These are phyloP conservation scores for Sungouiella thailandica DNA, from an alignment of 805 yeast genomes.

Conservation along the genomic window DNA sequence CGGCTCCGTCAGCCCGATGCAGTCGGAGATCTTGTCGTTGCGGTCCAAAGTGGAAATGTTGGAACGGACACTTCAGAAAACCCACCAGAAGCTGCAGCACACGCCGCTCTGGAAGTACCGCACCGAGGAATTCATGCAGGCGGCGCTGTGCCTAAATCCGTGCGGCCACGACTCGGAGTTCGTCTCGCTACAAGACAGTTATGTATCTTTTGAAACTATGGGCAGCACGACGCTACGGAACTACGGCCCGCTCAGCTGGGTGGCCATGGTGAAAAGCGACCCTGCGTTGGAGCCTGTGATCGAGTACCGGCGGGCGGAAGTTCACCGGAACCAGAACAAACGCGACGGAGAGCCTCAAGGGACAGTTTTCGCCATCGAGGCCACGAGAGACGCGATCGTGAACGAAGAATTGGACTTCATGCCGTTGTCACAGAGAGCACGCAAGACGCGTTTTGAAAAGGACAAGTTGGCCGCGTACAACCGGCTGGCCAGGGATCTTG, in stretches of 20 bases:
- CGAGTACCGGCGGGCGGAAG: conserved; percentile 3
- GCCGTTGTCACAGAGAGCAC: neutral
- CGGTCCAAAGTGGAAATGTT: conserved; percentile 13
- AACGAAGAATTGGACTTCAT: neutral
- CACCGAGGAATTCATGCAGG: neutral
- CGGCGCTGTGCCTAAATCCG: conserved; percentile 1
- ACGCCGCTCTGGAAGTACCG: neutral
- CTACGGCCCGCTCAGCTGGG: conserved; percentile 14
- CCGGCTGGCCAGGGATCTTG: conserved; percentile 13
- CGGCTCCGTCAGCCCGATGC: conserved; percentile 1
- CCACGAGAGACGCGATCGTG: conserved; percentile 5
- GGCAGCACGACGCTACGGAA: conserved; percentile 7
- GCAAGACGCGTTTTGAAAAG: neutral
- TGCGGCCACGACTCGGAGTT: conserved; percentile 17
- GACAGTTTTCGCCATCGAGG: conserved; percentile 1
- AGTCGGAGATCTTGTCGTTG: conserved; percentile 14
- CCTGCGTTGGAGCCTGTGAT: conserved; percentile 3
- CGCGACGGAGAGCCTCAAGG: neutral
- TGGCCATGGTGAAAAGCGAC: conserved; percentile 14
- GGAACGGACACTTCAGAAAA: conserved; percentile 13
- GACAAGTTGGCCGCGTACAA: conserved; percentile 4
- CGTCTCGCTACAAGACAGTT: conserved; percentile 33
- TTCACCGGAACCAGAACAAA: neutral
- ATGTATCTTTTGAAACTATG: conserved; percentile 8
- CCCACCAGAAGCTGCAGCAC: neutral